Percentiles rank a stretch among this genome's conserved stretches.
Evolutionary conservation across 441 rosid species (phyloP).

Genomic region (Biscutella auriculata): DNA sequence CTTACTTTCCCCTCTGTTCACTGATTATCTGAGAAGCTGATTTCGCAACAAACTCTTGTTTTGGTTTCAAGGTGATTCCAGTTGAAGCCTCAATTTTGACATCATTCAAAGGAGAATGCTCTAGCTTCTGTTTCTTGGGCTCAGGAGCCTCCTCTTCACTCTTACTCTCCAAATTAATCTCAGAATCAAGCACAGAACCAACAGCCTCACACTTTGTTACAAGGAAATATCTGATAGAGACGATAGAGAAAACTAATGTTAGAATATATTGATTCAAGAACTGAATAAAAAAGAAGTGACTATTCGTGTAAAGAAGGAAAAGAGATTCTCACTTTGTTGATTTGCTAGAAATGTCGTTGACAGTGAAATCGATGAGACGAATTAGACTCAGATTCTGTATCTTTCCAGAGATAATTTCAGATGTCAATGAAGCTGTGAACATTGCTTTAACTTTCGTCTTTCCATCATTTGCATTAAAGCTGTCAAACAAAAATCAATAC

Average conservation of each 20-base stretch:
- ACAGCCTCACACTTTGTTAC: slow-evolving; percentile 64
- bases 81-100: slow-evolving; percentile 18
- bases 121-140: slow-evolving; percentile 33
- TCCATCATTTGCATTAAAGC: slow-evolving; percentile 75
- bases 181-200: slow-evolving; percentile 53
- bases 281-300: not conserved
- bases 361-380: slow-evolving; percentile 56
- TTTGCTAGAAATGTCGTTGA: slow-evolving; percentile 73
- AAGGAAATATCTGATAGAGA: slow-evolving; percentile 46
- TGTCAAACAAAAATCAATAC: slow-evolving; percentile 6
- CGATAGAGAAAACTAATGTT: not conserved
- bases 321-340: slow-evolving; percentile 43
- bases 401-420: slow-evolving; percentile 54
- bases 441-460: slow-evolving; percentile 51
- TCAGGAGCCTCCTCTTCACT: slow-evolving; percentile 20
- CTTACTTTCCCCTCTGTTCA: slow-evolving; percentile 68
- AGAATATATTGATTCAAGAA: not conserved
- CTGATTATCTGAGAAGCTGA: slow-evolving; percentile 83
- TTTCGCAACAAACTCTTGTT: slow-evolving; percentile 49
- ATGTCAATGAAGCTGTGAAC: slow-evolving; percentile 43
- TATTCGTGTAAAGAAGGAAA: not conserved
- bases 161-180: slow-evolving; percentile 28
- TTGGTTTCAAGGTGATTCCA: slow-evolving; percentile 51
- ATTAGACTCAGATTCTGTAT: slow-evolving; percentile 62
- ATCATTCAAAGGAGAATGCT: slow-evolving; percentile 17